Evolutionary conservation across 371 early-diverging fungal genomes (phyloP).

Genomic region (Mortierella sp.): DNA sequence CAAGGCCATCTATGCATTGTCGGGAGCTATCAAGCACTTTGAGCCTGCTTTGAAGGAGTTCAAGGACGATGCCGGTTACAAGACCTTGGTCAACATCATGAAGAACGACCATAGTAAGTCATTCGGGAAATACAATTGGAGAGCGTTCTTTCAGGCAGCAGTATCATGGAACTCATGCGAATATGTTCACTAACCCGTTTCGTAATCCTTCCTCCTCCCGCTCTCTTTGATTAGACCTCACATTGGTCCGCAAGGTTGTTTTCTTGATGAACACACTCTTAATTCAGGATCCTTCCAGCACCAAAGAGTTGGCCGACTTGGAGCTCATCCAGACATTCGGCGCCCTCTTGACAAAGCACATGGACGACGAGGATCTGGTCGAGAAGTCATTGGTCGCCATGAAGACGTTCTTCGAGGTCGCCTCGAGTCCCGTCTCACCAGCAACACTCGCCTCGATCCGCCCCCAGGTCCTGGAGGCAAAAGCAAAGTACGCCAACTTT

Average conservation of each 20-base stretch:
- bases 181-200: not conserved
- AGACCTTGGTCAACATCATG: constrained; percentile 61
- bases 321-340: constrained; percentile 55
- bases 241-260: constrained; percentile 69
- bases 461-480: constrained; percentile 55
- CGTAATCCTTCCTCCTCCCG: not conserved
- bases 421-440: constrained; percentile 60
- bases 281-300: constrained; percentile 62
- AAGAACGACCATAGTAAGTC: constrained; percentile 59
- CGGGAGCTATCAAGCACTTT: constrained; percentile 81
- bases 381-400: constrained; percentile 67
- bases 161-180: not conserved
- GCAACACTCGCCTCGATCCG: constrained; percentile 54
- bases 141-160: not conserved
- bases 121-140: not conserved
- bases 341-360: constrained; percentile 61
- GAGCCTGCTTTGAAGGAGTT: constrained; percentile 73
- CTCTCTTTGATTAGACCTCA: constrained; percentile 47
- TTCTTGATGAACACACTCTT: constrained; percentile 76
- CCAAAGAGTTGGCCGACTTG: constrained; percentile 59
- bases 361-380: constrained; percentile 75
- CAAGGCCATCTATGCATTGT: constrained; percentile 85
- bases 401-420: constrained; percentile 40
- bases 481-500: constrained; percentile 59
- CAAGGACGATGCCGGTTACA: constrained; percentile 66